A percentile compares a stretch with the other conserved stretches of the same genome.
Evolutionary conservation across 176 grass and related monocot genomes (phyloP).

Genomic region (Avena sativa): DNA sequence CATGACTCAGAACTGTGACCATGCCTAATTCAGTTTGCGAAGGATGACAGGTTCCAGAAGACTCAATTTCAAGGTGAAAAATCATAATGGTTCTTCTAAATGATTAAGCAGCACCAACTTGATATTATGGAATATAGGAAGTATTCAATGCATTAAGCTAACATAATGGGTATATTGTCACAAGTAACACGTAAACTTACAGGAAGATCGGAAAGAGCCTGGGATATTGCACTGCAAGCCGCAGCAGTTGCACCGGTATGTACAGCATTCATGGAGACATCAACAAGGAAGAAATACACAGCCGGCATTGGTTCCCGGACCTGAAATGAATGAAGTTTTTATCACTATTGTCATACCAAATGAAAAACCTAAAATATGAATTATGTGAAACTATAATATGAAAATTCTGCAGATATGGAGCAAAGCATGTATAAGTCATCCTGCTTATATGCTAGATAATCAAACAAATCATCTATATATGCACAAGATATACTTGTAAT

Average conservation of each 20-base stretch:
- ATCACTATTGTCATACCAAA: background rate
- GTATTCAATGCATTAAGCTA: background rate
- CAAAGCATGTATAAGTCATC: constrained; percentile 15
- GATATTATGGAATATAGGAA: background rate
- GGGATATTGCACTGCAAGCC: constrained; percentile 89
- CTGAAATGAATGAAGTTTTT: constrained; percentile 13
- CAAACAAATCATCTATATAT: background rate
- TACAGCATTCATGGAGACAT: constrained; percentile 95
- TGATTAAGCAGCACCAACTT: constrained; percentile 27
- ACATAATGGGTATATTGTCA: background rate
- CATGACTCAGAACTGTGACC: background rate
- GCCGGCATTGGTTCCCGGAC: constrained; percentile 96
- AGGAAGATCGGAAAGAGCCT: constrained; percentile 86
- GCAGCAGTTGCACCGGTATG: constrained; percentile 91
- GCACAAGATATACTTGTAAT: constrained; percentile 3
- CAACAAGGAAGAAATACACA: constrained; percentile 96
- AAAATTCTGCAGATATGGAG: background rate
- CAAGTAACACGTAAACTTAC: constrained; percentile 64
- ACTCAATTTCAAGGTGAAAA: background rate
- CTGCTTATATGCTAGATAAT: constrained; percentile 4
- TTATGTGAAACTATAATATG: constrained; percentile 6
- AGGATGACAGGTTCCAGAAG: constrained; percentile 4
- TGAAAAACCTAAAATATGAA: background rate
- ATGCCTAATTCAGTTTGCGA: constrained; percentile 20
- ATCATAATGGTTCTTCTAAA: background rate